Percentiles rank a stretch among this genome's conserved stretches.
Conservation (phyloP, 2,329 filamentous ascomycete species). For the Shiraia sp. region DNA sequence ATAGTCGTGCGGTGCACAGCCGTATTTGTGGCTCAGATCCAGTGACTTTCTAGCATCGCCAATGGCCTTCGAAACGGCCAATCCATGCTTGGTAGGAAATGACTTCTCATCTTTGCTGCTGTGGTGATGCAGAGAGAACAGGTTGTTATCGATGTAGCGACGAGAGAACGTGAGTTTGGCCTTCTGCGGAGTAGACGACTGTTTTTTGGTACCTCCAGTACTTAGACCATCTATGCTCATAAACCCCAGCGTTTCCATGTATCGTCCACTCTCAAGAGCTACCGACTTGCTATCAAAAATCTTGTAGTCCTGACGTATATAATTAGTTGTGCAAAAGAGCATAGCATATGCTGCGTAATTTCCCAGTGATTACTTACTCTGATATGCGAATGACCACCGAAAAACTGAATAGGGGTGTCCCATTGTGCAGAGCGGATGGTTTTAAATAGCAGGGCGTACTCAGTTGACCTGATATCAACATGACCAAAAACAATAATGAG, state of each 20-base stretch:
- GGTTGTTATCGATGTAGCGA: constrained; percentile 91
- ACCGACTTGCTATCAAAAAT: constrained; percentile 78
- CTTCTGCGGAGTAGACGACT: constrained; percentile 17
- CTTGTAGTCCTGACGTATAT: constrained; percentile 63
- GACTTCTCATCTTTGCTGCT: constrained; percentile 70
- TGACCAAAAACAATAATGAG: constrained; percentile 87
- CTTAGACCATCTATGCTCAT: constrained; percentile 76
- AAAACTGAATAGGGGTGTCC: constrained; percentile 86
- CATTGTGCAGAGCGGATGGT: constrained; percentile 76
- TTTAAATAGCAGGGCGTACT: constrained; percentile 76
- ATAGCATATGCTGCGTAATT: neutral
- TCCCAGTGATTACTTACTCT: constrained; percentile 46
- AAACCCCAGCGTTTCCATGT: constrained; percentile 95
- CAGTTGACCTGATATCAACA: constrained; percentile 77
- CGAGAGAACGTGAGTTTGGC: constrained; percentile 66
- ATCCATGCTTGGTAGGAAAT: constrained; percentile 77
- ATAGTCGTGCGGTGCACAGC: constrained; percentile 79
- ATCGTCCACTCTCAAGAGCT: constrained; percentile 83
- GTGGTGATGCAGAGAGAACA: constrained; percentile 82
- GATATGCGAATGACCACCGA: constrained; percentile 89
- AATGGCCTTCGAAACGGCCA: constrained; percentile 72
- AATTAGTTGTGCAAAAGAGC: neutral
- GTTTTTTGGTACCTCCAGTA: constrained; percentile 42
- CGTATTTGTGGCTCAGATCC: constrained; percentile 72
- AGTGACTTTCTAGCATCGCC: constrained; percentile 69